These are phyloP conservation scores for Ceratorhiza oryzae-sativae DNA, from an alignment of 1,284 basidiomycete genomes.

Conservation along the genomic window DNA sequence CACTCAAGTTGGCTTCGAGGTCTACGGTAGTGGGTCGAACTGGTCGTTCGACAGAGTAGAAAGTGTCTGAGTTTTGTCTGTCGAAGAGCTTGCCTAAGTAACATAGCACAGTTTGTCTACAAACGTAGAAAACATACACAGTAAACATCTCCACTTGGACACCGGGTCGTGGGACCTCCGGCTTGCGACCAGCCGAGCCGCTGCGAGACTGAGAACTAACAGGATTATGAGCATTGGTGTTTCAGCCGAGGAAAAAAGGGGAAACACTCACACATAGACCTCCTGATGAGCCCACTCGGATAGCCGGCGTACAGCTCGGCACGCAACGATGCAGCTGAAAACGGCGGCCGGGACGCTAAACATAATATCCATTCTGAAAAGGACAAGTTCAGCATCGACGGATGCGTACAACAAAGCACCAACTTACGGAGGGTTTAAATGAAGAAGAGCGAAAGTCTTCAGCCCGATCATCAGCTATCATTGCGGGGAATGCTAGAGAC, in stretches of 20 bases:
- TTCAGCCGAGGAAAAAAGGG: neutral
- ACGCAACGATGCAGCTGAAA: constrained; percentile 41
- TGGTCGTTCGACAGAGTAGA: constrained; percentile 10
- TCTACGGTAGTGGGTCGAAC: constrained; percentile 2
- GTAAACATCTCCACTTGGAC: constrained; percentile 40
- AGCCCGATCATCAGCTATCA: neutral
- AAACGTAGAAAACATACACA: constrained; percentile 15
- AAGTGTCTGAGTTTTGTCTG: constrained; percentile 1
- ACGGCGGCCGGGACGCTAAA: constrained; percentile 42
- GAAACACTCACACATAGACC: constrained; percentile 36
- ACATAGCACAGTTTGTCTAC: neutral
- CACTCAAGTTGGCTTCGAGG: neutral
- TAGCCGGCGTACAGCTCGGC: constrained; percentile 43
- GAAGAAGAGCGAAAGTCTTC: constrained; percentile 20
- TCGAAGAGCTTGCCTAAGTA: neutral
- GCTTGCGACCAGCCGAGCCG: neutral
- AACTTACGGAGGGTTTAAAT: constrained; percentile 34
- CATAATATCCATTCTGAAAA: constrained; percentile 43
- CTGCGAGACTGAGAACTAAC: constrained; percentile 22
- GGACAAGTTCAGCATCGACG: neutral
- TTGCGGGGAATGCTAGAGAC: neutral
- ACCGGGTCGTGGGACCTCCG: neutral
- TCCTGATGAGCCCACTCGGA: constrained; percentile 39
- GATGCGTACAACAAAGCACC: neutral
- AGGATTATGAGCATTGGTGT: neutral